Conservation (phyloP, 2,329 filamentous ascomycete species). For the Fusarium redolens region DNA sequence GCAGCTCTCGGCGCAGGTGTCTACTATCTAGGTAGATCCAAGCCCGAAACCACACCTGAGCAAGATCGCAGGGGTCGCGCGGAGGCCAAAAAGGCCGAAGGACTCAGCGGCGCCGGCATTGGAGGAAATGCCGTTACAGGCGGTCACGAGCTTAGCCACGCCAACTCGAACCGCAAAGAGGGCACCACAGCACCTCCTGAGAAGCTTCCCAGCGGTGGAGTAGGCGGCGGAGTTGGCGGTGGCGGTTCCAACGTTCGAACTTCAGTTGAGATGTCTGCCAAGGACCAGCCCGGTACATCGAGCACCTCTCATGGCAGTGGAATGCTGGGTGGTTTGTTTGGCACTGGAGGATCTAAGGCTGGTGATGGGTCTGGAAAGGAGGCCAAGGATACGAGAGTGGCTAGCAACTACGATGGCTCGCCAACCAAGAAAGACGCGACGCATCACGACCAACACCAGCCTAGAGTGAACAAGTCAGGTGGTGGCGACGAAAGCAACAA, state of each 20-base stretch:
- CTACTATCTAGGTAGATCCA: slow-evolving; percentile 36
- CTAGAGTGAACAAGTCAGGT: slow-evolving; percentile 16
- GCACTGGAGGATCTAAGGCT: slow-evolving; percentile 35
- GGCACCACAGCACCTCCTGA: slow-evolving; percentile 43
- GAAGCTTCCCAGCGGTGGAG: slow-evolving; percentile 49
- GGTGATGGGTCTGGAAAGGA: slow-evolving; percentile 19
- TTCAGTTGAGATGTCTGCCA: slow-evolving; percentile 43
- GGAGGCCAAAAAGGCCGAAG: slow-evolving; percentile 48
- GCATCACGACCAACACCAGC: slow-evolving; percentile 19
- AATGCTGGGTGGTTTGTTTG: slow-evolving; percentile 39
- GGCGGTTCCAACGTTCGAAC: slow-evolving; percentile 46
- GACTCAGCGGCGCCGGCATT: slow-evolving; percentile 48
- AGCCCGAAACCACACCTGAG: slow-evolving; percentile 16
- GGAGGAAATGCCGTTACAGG: slow-evolving; percentile 48
- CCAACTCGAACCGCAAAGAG: slow-evolving; percentile 33
- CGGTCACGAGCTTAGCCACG: slow-evolving; percentile 45
- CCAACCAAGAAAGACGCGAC: slow-evolving; percentile 22
- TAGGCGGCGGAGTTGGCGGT: slow-evolving; percentile 48
- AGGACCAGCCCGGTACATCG: slow-evolving; percentile 19
- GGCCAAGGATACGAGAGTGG: slow-evolving; percentile 32
- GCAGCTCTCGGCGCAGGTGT: slow-evolving; percentile 40
- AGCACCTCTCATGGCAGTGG: slow-evolving; percentile 13
- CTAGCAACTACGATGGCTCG: slow-evolving; percentile 31
- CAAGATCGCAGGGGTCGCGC: slow-evolving; percentile 36
- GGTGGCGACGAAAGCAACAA: background rate